A percentile compares a stretch with the other conserved stretches of the same genome.
Conservation (phyloP, 805 yeast genomes). For the Ogataea methanolica region DNA sequence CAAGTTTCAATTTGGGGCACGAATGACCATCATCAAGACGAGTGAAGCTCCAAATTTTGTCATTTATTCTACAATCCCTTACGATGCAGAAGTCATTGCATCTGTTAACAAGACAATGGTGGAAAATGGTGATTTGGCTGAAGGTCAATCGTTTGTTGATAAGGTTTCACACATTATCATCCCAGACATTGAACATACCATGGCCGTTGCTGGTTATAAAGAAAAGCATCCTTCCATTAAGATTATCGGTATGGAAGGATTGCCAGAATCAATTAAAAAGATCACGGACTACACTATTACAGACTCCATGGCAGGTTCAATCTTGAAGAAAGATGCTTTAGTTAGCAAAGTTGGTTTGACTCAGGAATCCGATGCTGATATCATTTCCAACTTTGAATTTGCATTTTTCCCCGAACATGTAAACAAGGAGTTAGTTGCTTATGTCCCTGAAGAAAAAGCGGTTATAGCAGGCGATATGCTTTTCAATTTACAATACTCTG, state of each 20-base stretch:
- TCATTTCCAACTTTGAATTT: constrained; percentile 43
- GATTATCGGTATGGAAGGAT: constrained; percentile 49
- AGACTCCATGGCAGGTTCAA: constrained; percentile 31
- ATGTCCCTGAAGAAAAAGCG: constrained; percentile 42
- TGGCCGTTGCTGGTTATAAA: constrained; percentile 55
- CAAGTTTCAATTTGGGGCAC: constrained; percentile 32
- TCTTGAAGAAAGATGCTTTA: constrained; percentile 26
- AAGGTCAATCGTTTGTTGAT: constrained; percentile 30
- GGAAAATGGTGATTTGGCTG: constrained; percentile 23
- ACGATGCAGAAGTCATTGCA: constrained; percentile 39
- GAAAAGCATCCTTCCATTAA: constrained; percentile 44
- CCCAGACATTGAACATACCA: constrained; percentile 62
- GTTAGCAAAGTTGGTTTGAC: constrained; percentile 32
- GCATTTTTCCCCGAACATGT: constrained; percentile 51
- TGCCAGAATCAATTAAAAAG: constrained; percentile 30
- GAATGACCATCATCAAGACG: constrained; percentile 34
- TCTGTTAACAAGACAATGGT: constrained; percentile 30
- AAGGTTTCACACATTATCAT: constrained; percentile 48
- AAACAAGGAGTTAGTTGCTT: constrained; percentile 57
- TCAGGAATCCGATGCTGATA: constrained; percentile 16
- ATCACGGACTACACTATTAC: constrained; percentile 39
- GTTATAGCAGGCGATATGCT: constrained; percentile 57
- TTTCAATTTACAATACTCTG: constrained; percentile 49
- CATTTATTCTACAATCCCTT: constrained; percentile 59
- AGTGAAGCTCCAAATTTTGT: constrained; percentile 30